Conservation (phyloP, 768 basidiomycete species). For the Leucosporidium creatinivorum region DNA sequence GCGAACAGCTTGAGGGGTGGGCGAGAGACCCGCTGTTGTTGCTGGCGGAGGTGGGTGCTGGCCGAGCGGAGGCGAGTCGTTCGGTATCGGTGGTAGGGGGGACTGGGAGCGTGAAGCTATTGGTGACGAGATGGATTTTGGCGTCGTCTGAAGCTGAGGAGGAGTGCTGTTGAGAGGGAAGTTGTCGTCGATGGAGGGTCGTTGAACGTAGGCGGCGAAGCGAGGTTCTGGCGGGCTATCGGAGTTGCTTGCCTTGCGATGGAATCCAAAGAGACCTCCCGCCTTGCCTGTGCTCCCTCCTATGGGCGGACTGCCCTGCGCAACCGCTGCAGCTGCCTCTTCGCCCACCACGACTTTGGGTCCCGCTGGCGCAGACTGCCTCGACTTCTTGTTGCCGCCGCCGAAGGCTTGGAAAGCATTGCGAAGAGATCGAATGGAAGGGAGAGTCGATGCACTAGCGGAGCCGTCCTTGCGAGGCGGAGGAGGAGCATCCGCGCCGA, state of each 20-base stretch:
- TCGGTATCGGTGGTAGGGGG: neutral
- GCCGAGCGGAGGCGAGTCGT: neutral
- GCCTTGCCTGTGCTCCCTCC: neutral
- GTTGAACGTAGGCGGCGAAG: neutral
- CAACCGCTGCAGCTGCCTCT: neutral
- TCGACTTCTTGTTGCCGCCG: neutral
- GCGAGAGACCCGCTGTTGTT: neutral
- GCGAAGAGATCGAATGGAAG: conserved; percentile 10
- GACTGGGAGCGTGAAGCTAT: too few relatives aligned
- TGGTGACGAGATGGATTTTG: too few relatives aligned
- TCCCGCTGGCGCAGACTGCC: neutral
- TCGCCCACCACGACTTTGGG: conserved; percentile 7
- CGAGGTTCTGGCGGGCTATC: neutral
- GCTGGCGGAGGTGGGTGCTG: too few relatives aligned
- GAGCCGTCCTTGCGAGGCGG: too few relatives aligned
- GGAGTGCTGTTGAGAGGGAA: neutral
- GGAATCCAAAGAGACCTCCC: too few relatives aligned
- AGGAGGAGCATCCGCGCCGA: too few relatives aligned
- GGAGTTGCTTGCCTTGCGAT: neutral
- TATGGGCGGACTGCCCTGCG: neutral
- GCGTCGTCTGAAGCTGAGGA: too few relatives aligned
- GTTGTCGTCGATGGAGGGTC: neutral
- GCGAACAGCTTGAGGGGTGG: neutral
- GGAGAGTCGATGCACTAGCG: neutral
- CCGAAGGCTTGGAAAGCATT: neutral